A percentile compares a stretch with the other conserved stretches of the same genome.
phyloP scores from a whole-genome alignment of 176 grass and related monocot species.

The Tillandsia leiboldiana region DNA sequence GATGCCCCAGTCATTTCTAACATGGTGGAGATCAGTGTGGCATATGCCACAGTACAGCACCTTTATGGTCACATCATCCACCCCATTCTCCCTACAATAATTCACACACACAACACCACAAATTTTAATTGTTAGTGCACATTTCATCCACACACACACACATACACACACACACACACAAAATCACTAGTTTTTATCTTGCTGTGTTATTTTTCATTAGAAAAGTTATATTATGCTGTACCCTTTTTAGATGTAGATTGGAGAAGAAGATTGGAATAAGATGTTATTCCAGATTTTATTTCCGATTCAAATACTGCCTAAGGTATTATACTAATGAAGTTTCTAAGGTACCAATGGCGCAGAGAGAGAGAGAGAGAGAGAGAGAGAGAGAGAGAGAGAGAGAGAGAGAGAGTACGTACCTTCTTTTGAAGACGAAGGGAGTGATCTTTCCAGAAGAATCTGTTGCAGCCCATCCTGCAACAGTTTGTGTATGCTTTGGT shows the following conservation, averaged over 20 bases:
- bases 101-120: neutral
- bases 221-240: too few relatives aligned
- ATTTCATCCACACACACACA: neutral
- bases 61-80: conserved; percentile 73
- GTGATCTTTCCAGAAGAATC: conserved; percentile 39
- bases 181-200: too few relatives aligned
- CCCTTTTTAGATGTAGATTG: too few relatives aligned
- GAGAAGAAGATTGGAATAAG: too few relatives aligned
- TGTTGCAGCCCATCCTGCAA: conserved; percentile 64
- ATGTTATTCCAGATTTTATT: too few relatives aligned
- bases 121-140: neutral
- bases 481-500: conserved; percentile 53
- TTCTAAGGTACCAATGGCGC: too few relatives aligned
- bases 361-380: too few relatives aligned
- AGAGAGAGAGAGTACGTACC: conserved; percentile 17
- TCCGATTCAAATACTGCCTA: too few relatives aligned
- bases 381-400: too few relatives aligned
- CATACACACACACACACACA: neutral
- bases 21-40: conserved; percentile 77
- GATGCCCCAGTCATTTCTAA: conserved; percentile 80
- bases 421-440: conserved; percentile 68
- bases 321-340: too few relatives aligned
- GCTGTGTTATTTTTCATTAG: too few relatives aligned
- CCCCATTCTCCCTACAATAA: conserved; percentile 38
- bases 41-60: conserved; percentile 79